These are phyloP conservation scores for Pseudocercospora fuligena DNA, from an alignment of 2,329 filamentous ascomycete species.

Conservation along the genomic window DNA sequence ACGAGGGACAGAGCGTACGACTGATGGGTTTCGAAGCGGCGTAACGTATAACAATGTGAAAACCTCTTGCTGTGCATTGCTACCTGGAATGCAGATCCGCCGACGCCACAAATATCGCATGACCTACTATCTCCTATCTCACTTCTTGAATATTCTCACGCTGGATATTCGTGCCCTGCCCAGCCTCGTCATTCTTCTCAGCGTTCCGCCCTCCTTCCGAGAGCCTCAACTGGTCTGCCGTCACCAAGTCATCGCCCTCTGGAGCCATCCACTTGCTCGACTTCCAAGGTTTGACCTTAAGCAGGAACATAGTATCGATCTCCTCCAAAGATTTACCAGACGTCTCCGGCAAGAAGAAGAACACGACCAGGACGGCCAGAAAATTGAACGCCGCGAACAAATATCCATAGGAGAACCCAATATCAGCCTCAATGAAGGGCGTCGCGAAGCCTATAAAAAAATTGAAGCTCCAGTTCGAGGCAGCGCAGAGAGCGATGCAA, in stretches of 20 bases:
- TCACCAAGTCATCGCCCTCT: slow-evolving; percentile 32
- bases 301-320: slow-evolving; percentile 40
- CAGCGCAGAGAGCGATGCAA: background rate
- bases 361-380: background rate
- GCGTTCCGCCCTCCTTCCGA: slow-evolving; percentile 34
- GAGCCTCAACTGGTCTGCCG: slow-evolving; percentile 33
- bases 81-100: background rate
- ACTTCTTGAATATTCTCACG: background rate
- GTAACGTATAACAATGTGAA: too few species aligned
- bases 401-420: slow-evolving; percentile 43
- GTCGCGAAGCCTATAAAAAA: background rate
- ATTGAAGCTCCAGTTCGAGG: background rate
- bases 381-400: slow-evolving; percentile 36
- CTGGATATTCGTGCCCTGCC: background rate
- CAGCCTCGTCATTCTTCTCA: slow-evolving; percentile 31
- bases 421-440: slow-evolving; percentile 39
- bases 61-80: background rate
- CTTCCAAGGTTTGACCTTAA: slow-evolving; percentile 35
- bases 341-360: slow-evolving; percentile 42
- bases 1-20: background rate
- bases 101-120: too few species aligned
- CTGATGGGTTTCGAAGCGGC: background rate
- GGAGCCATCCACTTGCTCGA: slow-evolving; percentile 37
- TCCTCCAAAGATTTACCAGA: slow-evolving; percentile 41
- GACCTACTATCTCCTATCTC: background rate